These are phyloP conservation scores for Pleurotus eryngii DNA, from an alignment of 768 basidiomycete species.

Conservation along the genomic window DNA sequence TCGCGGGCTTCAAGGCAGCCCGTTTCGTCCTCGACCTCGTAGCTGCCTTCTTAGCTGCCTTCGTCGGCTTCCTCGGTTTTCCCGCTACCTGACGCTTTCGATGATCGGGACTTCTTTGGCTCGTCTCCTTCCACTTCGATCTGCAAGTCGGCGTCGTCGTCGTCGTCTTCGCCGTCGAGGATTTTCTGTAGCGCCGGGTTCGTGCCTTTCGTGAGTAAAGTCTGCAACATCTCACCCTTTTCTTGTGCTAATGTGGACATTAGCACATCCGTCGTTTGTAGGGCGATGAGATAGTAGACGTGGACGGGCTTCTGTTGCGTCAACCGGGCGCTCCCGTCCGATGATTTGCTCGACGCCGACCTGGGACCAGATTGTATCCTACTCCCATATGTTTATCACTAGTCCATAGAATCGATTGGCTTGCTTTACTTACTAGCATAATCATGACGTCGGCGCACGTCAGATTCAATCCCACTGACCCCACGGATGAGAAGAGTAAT, in stretches of 20 bases:
- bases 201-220: neutral
- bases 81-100: too few species aligned
- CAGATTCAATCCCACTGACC: neutral
- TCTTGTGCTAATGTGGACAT: neutral
- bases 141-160: neutral
- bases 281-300: constrained; percentile 6
- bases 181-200: neutral
- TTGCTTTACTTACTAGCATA: neutral
- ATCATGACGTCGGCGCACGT: constrained; percentile 2
- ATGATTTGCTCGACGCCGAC: constrained; percentile 1
- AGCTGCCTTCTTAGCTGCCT: too few species aligned
- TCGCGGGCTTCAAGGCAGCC: too few species aligned
- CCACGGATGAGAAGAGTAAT: constrained; percentile 6
- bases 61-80: too few species aligned
- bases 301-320: constrained; percentile 7
- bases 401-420: too few species aligned
- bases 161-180: neutral
- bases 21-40: too few species aligned
- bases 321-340: constrained; percentile 1
- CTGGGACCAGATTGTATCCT: neutral
- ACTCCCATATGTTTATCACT: neutral
- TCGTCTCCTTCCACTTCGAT: too few species aligned
- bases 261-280: constrained; percentile 6
- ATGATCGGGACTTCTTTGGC: too few species aligned
- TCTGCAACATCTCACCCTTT: constrained; percentile 3